Evolutionary conservation across 371 early-diverging fungal species (phyloP).

Genomic region (Apophysomyces ossiformis): DNA sequence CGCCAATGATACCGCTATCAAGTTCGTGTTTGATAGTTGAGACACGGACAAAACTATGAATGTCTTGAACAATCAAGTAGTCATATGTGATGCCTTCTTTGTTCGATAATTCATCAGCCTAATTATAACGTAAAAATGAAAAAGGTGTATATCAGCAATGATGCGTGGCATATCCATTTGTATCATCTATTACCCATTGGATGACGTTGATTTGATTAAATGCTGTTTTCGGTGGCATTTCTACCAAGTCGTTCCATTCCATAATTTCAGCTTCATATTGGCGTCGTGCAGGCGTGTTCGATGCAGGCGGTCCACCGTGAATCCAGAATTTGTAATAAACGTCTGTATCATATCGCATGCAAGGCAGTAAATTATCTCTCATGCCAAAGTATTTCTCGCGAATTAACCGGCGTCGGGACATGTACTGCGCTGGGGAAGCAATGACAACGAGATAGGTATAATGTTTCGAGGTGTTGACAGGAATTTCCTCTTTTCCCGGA

Average conservation of each 20-base stretch:
- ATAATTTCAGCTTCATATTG: constrained; percentile 58
- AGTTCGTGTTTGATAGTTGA: constrained; percentile 27
- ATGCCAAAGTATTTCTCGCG: constrained; percentile 60
- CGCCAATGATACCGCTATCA: constrained; percentile 21
- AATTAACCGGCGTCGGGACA: constrained; percentile 51
- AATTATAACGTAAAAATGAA: neutral
- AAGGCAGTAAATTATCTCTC: constrained; percentile 57
- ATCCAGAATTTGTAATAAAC: constrained; percentile 58
- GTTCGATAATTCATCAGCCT: constrained; percentile 16
- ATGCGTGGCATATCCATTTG: neutral
- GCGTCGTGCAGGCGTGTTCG: constrained; percentile 38
- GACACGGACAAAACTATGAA: constrained; percentile 36
- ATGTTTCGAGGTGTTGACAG: constrained; percentile 24
- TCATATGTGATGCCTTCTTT: constrained; percentile 39
- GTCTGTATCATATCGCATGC: constrained; percentile 49
- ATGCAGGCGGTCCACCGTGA: constrained; percentile 44
- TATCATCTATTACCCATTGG: constrained; percentile 37
- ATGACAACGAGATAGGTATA: constrained; percentile 56
- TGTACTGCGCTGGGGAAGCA: constrained; percentile 48
- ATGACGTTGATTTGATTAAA: constrained; percentile 40
- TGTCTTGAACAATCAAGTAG: constrained; percentile 47
- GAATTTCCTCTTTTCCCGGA: neutral
- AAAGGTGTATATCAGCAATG: neutral
- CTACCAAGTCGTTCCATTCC: constrained; percentile 55
- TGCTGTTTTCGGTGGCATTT: constrained; percentile 18